Conservation (phyloP, 2,329 filamentous ascomycete genomes). For the Dothideomycetes sp. region DNA sequence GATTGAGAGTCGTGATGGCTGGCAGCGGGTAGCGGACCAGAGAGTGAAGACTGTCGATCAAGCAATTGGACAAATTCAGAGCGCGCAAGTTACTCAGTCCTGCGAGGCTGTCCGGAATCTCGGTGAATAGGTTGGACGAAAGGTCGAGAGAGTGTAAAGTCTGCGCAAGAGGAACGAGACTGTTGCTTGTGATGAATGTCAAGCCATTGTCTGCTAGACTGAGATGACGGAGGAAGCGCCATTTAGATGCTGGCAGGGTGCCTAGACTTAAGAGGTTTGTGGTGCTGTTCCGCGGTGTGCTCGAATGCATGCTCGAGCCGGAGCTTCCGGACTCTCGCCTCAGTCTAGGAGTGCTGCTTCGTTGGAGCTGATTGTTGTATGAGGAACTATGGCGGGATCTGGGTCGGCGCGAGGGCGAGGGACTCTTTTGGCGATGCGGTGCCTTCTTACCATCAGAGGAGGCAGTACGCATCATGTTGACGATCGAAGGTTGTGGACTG, state of each 20-base stretch:
- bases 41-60: slow-evolving; percentile 91
- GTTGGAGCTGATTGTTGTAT: slow-evolving; percentile 51
- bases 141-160: slow-evolving; percentile 87
- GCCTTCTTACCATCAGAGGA: slow-evolving; percentile 41
- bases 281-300: slow-evolving; percentile 55
- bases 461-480: slow-evolving; percentile 45
- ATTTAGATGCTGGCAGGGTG: slow-evolving; percentile 74
- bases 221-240: slow-evolving; percentile 87
- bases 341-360: slow-evolving; percentile 62
- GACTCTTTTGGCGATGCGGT: slow-evolving; percentile 55
- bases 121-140: slow-evolving; percentile 85
- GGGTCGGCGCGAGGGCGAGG: slow-evolving; percentile 67
- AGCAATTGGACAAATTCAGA: slow-evolving; percentile 89
- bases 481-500: slow-evolving; percentile 35
- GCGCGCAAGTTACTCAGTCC: slow-evolving; percentile 80
- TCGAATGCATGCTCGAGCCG: slow-evolving; percentile 60
- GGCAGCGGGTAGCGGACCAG: slow-evolving; percentile 77
- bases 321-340: slow-evolving; percentile 89
- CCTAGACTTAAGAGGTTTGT: slow-evolving; percentile 66
- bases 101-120: slow-evolving; percentile 85
- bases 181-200: slow-evolving; percentile 65
- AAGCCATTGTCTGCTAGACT: slow-evolving; percentile 87
- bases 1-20: slow-evolving; percentile 85
- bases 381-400: slow-evolving; percentile 65
- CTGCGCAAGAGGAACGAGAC: slow-evolving; percentile 73